Evolutionary conservation across 2,329 filamentous ascomycete species (phyloP).

Genomic region (Diaporthe sp.): DNA sequence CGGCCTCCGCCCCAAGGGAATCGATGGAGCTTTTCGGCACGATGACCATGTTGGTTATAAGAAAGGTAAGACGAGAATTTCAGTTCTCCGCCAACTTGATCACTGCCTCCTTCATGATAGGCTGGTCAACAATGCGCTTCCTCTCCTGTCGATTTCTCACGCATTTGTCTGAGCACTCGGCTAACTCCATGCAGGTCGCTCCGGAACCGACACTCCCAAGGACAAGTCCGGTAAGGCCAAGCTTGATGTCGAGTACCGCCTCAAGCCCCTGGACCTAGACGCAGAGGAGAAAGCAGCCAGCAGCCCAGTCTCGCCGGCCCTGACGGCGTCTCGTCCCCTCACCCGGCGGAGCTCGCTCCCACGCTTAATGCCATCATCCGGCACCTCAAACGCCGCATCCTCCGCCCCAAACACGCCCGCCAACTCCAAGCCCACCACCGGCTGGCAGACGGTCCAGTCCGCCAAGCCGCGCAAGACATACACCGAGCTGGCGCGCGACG

Average conservation of each 20-base stretch:
- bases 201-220: constrained; percentile 15
- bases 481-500: constrained; percentile 32
- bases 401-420: constrained; percentile 42
- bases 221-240: constrained; percentile 34
- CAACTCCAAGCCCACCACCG: background rate
- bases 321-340: background rate
- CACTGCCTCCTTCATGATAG: no score
- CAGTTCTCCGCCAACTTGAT: background rate
- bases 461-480: constrained; percentile 34
- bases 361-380: constrained; percentile 11
- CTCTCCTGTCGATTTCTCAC: background rate
- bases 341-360: constrained; percentile 34
- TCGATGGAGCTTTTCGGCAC: constrained; percentile 83
- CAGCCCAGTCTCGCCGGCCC: constrained; percentile 19
- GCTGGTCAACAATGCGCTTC: constrained; percentile 28
- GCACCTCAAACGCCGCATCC: constrained; percentile 46
- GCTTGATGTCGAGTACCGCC: constrained; percentile 35
- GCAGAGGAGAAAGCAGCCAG: constrained; percentile 32
- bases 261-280: constrained; percentile 30
- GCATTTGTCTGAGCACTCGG: background rate
- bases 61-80: constrained; percentile 48
- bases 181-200: constrained; percentile 31
- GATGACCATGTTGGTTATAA: constrained; percentile 55
- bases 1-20: constrained; percentile 74
- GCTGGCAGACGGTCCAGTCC: constrained; percentile 34